Conservation (phyloP, 1,284 basidiomycete genomes). For the Ustilago crameri region DNA sequence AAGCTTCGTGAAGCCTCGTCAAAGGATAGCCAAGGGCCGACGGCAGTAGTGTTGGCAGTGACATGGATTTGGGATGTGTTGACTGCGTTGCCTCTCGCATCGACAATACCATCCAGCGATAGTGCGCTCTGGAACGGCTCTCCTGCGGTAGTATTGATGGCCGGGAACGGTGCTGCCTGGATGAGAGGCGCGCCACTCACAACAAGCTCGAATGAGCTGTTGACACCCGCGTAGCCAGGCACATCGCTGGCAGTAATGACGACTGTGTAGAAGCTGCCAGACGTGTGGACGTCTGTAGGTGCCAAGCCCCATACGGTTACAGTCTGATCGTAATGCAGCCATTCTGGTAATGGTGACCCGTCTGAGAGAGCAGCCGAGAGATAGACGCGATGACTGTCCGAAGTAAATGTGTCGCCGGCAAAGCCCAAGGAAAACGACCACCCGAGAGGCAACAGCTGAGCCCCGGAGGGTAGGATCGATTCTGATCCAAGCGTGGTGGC, state of each 20-base stretch:
- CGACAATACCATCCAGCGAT: slow-evolving; percentile 21
- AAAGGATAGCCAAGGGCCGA: slow-evolving; percentile 75
- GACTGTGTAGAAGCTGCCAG: slow-evolving; percentile 55
- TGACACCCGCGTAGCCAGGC: slow-evolving; percentile 54
- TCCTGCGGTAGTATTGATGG: slow-evolving; percentile 74
- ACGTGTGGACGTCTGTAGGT: slow-evolving; percentile 70
- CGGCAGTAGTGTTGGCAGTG: slow-evolving; percentile 70
- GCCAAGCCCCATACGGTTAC: slow-evolving; percentile 84
- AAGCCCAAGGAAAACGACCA: slow-evolving; percentile 95
- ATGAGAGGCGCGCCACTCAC: slow-evolving; percentile 46
- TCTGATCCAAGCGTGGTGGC: slow-evolving; percentile 53
- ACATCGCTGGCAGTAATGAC: slow-evolving; percentile 61
- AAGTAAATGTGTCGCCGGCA: slow-evolving; percentile 75
- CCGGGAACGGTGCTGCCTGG: slow-evolving; percentile 33
- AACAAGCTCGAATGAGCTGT: slow-evolving; percentile 53
- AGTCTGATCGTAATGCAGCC: slow-evolving; percentile 77
- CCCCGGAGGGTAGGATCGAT: slow-evolving; percentile 58
- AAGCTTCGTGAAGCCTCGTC: slow-evolving; percentile 74
- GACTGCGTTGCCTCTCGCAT: slow-evolving; percentile 17
- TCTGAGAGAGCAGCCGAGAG: slow-evolving; percentile 78
- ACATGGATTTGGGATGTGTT: slow-evolving; percentile 22
- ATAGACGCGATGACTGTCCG: slow-evolving; percentile 71
- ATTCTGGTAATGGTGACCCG: slow-evolving; percentile 78
- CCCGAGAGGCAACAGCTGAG: slow-evolving; percentile 78
- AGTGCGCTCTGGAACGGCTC: slow-evolving; percentile 65